Evolutionary conservation across 345 rosid species (phyloP), one percentile per base, ranked within the genome.

Genomic region (Clarkia xantiana): DNA sequence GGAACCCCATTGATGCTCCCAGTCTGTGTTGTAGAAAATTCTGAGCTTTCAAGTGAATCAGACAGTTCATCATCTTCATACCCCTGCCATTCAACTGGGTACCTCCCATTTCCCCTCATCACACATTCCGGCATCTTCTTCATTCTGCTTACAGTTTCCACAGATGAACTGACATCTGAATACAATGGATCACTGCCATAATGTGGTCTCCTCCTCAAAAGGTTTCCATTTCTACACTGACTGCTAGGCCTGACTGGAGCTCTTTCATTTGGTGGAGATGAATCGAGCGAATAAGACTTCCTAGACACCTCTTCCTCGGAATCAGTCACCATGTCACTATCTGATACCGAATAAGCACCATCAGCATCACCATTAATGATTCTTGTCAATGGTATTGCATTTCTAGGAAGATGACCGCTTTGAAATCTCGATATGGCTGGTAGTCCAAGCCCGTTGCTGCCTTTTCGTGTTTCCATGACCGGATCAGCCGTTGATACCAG

Each of bases 151-250:
- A 59, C 64, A 10, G 95, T 80, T 42, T 90, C 97, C 82, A 67
- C 67, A 0, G 97, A 90, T 12, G 97, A 86, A 61, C 82, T 83
- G 45, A 86, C 86, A 65, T 90, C 91, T 10, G 97, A 85, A 59
- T 72, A 72, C 6, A 65, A 55, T 51, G 59, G 72, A 61, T 70
- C 84, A 67, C 71, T 72, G 1, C 55, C 69, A 54, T 76, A 74
- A 47, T 56, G 72, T 2, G 65, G 69, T 53, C 2, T 70, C 61
- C 59, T 71, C 49, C 56, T 62, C 20, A 9, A 55, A 44, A 71
- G 50, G 58, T 55, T 58, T 38, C 43, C 67, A 52, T 48, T 65
- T 10, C 76, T 67, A 43, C 51, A 55, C 58, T 64, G 69, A 11
- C 52, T 62, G 36, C 63, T 62, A 62, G 45, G 36, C 36, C 8